Evolutionary conservation across 2,329 filamentous ascomycete genomes (phyloP).

Genomic region (Aspergillus quadricinctus): DNA sequence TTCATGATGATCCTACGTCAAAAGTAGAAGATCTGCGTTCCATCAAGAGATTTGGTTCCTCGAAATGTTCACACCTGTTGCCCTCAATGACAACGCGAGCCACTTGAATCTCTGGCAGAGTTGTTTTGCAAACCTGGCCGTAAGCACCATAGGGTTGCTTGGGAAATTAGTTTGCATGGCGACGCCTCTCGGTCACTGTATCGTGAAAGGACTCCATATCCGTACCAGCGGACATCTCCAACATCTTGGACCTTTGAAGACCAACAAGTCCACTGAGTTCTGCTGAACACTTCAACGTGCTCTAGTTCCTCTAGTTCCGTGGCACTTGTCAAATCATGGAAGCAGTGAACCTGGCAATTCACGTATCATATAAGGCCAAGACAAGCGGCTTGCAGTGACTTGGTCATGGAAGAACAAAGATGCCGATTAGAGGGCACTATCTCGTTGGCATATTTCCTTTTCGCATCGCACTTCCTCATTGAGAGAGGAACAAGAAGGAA

Average conservation of each 20-base stretch:
- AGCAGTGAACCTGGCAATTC: background rate
- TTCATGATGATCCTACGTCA: too few relatives aligned
- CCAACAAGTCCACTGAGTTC: background rate
- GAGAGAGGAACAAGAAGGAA: too few relatives aligned
- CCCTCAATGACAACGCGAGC: too few relatives aligned
- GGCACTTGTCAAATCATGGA: background rate
- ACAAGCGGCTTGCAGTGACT: background rate
- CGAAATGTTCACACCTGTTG: too few relatives aligned
- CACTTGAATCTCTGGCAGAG: too few relatives aligned
- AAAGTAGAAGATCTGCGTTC: too few relatives aligned
- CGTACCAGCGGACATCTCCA: slow-evolving; percentile 1
- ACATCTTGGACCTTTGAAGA: background rate
- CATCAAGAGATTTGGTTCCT: too few relatives aligned
- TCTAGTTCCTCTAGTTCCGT: background rate
- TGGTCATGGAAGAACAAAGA: too few relatives aligned
- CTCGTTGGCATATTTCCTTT: background rate
- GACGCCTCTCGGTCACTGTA: background rate
- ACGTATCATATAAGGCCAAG: background rate
- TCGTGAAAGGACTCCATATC: slow-evolving; percentile 14
- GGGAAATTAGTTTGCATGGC: too few relatives aligned
- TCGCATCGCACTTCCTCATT: background rate
- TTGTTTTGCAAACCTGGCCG: too few relatives aligned
- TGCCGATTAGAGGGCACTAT: background rate
- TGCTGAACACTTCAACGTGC: background rate
- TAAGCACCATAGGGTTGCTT: too few relatives aligned